Evolutionary conservation across 192 early-diverging fungal genomes (phyloP).

Genomic region (Gonapodya prolifera): DNA sequence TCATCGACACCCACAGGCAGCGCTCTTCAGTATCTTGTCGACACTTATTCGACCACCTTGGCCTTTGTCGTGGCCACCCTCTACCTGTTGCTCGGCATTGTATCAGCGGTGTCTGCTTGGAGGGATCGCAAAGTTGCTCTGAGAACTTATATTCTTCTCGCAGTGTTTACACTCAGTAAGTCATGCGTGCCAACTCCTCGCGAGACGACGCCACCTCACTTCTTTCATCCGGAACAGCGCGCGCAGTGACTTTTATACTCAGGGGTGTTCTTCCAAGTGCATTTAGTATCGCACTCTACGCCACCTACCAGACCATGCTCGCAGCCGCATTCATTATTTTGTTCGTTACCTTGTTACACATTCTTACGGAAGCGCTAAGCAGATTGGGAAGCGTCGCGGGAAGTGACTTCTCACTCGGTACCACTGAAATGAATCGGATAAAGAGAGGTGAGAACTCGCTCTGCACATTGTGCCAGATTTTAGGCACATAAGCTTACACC

Average conservation of each 20-base stretch:
- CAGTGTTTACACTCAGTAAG: neutral
- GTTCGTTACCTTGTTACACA: neutral
- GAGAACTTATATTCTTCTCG: neutral
- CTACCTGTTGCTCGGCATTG: neutral
- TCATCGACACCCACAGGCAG: too few relatives aligned
- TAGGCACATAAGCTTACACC: too few relatives aligned
- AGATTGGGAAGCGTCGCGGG: too few relatives aligned
- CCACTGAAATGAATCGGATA: too few relatives aligned
- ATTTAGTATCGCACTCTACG: neutral
- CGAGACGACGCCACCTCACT: neutral
- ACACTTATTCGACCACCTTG: neutral
- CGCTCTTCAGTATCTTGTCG: neutral
- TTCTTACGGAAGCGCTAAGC: too few relatives aligned
- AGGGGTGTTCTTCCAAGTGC: neutral
- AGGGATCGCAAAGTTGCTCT: neutral
- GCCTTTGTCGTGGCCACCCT: neutral
- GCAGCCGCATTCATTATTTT: neutral
- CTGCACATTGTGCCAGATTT: too few relatives aligned
- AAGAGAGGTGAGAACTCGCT: too few relatives aligned
- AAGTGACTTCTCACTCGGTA: too few relatives aligned
- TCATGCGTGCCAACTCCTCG: neutral
- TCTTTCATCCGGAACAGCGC: neutral
- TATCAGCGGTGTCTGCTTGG: neutral
- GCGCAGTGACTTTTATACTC: neutral
- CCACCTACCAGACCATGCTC: neutral